phyloP scores from a whole-genome alignment of 371 early-diverging fungal genomes.

The Zopfochytrium polystomum region DNA sequence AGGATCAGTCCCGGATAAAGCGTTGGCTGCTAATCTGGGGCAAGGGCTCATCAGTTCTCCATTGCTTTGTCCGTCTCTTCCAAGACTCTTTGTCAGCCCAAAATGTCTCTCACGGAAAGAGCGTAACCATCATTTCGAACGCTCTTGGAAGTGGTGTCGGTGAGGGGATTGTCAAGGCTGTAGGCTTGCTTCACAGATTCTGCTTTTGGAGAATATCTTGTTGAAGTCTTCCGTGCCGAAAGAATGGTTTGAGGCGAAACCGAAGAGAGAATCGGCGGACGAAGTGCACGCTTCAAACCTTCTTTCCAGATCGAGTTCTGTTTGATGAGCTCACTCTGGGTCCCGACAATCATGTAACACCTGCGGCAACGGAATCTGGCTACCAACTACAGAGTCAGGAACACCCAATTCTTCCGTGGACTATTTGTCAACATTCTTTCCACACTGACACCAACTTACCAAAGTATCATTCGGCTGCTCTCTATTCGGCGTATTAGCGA shows the following conservation, averaged over 20 bases:
- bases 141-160: constrained; percentile 57
- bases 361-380: no score
- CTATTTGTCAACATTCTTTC: constrained; percentile 67
- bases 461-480: constrained; percentile 69
- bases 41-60: constrained; percentile 36
- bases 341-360: no score
- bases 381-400: constrained; percentile 65
- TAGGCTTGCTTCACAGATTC: constrained; percentile 65
- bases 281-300: constrained; percentile 9
- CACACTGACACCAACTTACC: constrained; percentile 62
- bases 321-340: no score
- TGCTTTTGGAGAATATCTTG: constrained; percentile 68
- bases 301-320: no score
- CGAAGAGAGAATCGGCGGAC: constrained; percentile 20
- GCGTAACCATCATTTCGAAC: constrained; percentile 59
- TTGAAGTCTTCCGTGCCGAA: constrained; percentile 63
- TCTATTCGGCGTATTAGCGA: constrained; percentile 61
- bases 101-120: constrained; percentile 62
- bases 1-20: no score
- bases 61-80: constrained; percentile 63
- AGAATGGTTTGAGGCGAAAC: constrained; percentile 57
- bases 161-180: constrained; percentile 49
- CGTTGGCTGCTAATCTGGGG: no score
- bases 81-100: constrained; percentile 74
- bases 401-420: constrained; percentile 63